These are phyloP conservation scores for Tarenaya hassleriana DNA, from an alignment of 345 rosid genomes.

Conservation along the genomic window DNA sequence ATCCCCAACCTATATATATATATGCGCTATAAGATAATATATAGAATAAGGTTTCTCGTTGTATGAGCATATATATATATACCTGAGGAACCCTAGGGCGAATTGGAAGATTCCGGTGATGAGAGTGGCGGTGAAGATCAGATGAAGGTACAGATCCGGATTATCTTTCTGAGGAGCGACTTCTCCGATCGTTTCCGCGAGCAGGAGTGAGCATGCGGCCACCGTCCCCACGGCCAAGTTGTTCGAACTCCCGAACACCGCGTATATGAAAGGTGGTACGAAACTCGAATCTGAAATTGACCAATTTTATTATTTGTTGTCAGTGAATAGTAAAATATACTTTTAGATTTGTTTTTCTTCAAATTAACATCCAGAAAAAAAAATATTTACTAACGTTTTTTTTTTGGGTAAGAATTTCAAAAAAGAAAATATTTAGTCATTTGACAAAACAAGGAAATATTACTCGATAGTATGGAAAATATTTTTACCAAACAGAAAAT, in stretches of 20 bases:
- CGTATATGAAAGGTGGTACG: constrained; percentile 70
- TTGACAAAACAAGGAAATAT: neutral
- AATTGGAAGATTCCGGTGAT: constrained; percentile 70
- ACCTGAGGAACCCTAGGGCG: constrained; percentile 62
- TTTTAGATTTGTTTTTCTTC: too few species aligned
- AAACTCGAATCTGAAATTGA: constrained; percentile 89
- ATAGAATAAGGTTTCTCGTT: neutral
- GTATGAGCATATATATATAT: neutral
- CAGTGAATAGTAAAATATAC: too few species aligned
- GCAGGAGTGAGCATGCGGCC: constrained; percentile 69
- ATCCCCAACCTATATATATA: constrained; percentile 55
- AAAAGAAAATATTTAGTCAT: neutral
- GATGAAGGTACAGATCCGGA: constrained; percentile 56
- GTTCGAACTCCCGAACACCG: constrained; percentile 79
- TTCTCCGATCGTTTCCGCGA: constrained; percentile 40
- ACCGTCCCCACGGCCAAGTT: constrained; percentile 81
- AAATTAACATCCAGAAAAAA: too few species aligned
- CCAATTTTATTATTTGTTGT: too few species aligned
- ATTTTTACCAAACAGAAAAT: too few species aligned
- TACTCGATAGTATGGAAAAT: constrained; percentile 6
- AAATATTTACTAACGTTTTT: neutral
- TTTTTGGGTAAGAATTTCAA: neutral
- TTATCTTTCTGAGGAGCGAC: constrained; percentile 33
- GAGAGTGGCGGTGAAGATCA: constrained; percentile 67
- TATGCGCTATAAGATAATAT: neutral